Conservation (phyloP, 1,139 yeast species). For the Candida labiduridarum region DNA sequence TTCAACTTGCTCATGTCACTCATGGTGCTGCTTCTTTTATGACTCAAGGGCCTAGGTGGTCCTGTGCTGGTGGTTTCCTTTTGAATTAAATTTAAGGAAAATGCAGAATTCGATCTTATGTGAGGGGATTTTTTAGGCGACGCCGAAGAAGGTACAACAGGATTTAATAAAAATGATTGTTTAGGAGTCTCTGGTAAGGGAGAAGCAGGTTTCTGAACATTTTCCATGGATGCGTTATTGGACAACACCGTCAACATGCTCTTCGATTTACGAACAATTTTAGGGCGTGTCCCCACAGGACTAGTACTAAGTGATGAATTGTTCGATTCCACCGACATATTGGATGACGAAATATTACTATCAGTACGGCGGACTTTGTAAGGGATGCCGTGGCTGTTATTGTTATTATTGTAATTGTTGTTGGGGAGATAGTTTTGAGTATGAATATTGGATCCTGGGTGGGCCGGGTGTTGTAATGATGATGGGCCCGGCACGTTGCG, state of each 20-base stretch:
- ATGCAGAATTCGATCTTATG: conserved; percentile 33
- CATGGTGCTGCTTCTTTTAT: conserved; percentile 29
- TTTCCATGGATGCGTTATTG: conserved; percentile 4
- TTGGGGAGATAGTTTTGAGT: not conserved
- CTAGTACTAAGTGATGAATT: conserved; percentile 3
- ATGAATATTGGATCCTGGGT: not conserved
- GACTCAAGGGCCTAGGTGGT: conserved; percentile 12
- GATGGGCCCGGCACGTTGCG: conserved; percentile 8
- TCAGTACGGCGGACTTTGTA: not conserved
- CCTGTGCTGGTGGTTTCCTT: not conserved
- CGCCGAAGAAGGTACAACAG: conserved; percentile 5
- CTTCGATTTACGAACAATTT: conserved; percentile 10
- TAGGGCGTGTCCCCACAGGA: not conserved
- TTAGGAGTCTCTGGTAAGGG: conserved; percentile 11
- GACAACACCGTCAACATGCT: conserved; percentile 14
- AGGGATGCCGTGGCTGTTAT: not conserved
- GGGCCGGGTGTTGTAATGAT: conserved; percentile 1
- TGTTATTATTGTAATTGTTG: not conserved
- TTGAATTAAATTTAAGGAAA: conserved; percentile 19
- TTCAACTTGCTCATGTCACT: conserved; percentile 15
- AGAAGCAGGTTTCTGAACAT: not conserved
- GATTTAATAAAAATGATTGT: not conserved
- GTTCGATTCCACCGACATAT: conserved; percentile 2
- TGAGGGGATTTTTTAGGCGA: conserved; percentile 29
- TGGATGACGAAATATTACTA: not conserved